Base-by-base conservation (phyloP, 352 stramenopile species). In the Phytophthora pini region DNA sequence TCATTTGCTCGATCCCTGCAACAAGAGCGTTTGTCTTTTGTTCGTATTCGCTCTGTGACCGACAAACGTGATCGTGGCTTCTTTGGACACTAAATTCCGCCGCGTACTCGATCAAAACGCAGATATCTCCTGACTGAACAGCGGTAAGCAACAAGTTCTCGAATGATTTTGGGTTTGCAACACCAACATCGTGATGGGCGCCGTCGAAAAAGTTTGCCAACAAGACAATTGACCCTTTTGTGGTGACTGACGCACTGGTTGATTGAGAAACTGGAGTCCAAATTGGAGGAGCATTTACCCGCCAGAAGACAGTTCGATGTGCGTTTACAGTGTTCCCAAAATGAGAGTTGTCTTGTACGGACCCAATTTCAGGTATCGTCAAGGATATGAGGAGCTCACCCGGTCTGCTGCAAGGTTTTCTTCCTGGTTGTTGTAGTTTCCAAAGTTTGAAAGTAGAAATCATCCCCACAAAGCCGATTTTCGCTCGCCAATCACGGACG, bases 241-340 rank as follows among this genome's bases (percentile, higher is more conserved):
- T 27, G 4, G 8, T 40, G 5, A 52, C 1, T 0, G 65, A 62
- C 1, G 48, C 24, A 4, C 51, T 34, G 43, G 29, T 56, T 38
- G 4, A 22, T 31, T 34, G 24, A 27, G 15, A 40, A 32, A 12
- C 51, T 13, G 48, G 43, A 15, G 48, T 56, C 60, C 65, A 63
- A 20, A 85, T 73, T 6, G 78, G 67, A 38, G 78, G 82, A 46
- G 77, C 85, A 29, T 53, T 43, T 45, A 63, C 68, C 12, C 82
- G 58, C 83, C 83, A 92, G 20, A 90, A 89, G 0, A 92, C 68
- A 43, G 79, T 90, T 13, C 83, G 63, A 45, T 85, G 77, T 4
- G 54, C 64, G 12, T 70, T 70, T 10, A 89, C 53, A 3, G 52
- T 32, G 20, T 84, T 73, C 4, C 55, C 63, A 45, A 69, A 79